Percentiles rank a stretch among this genome's conserved stretches.
Evolutionary conservation across 176 grass and related monocot genomes (phyloP).

Genomic region (Hordeum marinum): DNA sequence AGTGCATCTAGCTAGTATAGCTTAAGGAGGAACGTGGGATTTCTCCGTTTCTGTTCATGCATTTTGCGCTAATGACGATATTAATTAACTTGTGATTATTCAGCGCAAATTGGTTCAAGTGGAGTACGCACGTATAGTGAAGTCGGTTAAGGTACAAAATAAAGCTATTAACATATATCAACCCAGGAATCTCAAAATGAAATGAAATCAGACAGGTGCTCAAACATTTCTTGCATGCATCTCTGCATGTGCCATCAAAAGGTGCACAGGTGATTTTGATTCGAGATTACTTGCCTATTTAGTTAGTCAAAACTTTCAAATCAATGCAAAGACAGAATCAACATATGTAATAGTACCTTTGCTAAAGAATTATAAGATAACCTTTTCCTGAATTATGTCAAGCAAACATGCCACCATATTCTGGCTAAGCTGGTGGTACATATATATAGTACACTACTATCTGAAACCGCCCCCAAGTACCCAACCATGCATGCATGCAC

Average conservation of each 20-base stretch:
- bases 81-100: background rate
- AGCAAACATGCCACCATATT: constrained; percentile 8
- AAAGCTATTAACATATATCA: no score
- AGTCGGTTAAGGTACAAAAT: no score
- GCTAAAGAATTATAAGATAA: background rate
- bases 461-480: background rate
- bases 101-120: no score
- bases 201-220: no score
- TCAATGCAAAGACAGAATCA: background rate
- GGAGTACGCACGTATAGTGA: no score
- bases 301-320: background rate
- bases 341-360: background rate
- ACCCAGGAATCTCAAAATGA: no score
- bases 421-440: background rate
- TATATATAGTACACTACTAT: background rate
- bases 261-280: background rate
- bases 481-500: background rate
- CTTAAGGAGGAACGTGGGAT: background rate
- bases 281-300: background rate
- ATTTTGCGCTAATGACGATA: background rate
- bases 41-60: background rate
- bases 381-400: constrained; percentile 6
- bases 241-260: background rate
- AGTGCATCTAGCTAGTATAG: background rate
- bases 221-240: no score